Conservation (phyloP, 2,329 filamentous ascomycete species). For the Pseudogymnoascus sp. region DNA sequence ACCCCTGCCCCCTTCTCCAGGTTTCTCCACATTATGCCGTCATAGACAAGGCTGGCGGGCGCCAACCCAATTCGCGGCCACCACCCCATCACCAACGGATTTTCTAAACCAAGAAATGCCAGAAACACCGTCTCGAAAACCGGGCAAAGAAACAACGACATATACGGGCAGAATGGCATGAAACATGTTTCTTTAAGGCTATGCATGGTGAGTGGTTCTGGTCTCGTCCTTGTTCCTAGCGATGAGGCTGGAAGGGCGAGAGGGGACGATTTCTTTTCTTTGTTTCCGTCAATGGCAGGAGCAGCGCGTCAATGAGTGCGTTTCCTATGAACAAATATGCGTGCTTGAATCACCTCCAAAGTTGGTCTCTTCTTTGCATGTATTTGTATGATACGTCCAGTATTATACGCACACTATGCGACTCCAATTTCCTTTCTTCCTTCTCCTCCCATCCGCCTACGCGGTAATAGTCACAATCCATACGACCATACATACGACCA, state of each 20-base stretch:
- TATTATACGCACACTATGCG: background rate
- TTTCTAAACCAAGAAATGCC: background rate
- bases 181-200: constrained; percentile 2
- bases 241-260: background rate
- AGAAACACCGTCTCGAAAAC: background rate
- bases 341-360: background rate
- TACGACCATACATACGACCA: background rate
- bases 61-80: constrained; percentile 1
- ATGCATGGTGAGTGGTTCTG: background rate
- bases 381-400: background rate
- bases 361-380: constrained; percentile 2
- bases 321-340: background rate
- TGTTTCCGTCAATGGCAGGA: background rate
- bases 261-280: background rate
- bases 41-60: constrained; percentile 5
- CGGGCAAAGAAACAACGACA: background rate
- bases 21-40: background rate
- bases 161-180: background rate
- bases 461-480: background rate
- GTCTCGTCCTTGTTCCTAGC: background rate
- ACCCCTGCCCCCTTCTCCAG: background rate
- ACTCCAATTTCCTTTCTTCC: background rate
- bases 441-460: background rate
- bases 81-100: constrained; percentile 1
- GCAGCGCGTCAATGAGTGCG: background rate